These are phyloP conservation scores for Astrocystis sublimbata DNA, from an alignment of 495 filamentous ascomycete genomes.

Conservation along the genomic window DNA sequence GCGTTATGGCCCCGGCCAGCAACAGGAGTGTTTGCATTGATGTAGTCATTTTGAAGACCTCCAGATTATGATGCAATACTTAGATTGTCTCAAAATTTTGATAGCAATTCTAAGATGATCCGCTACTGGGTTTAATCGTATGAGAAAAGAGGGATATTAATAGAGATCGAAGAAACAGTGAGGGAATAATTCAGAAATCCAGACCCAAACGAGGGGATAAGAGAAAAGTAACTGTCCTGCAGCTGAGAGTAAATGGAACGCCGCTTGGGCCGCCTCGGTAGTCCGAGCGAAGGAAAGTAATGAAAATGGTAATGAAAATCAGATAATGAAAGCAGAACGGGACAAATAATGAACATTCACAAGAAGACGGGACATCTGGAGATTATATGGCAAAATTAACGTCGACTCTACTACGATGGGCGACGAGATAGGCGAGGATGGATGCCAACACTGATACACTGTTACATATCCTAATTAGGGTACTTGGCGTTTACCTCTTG, in stretches of 20 bases:
- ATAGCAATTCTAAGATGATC: not conserved
- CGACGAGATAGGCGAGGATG: not conserved
- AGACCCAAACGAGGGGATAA: too few species aligned
- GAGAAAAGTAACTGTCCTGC: not conserved
- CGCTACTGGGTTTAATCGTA: not conserved
- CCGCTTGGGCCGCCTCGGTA: too few species aligned
- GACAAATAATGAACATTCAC: slow-evolving; percentile 1
- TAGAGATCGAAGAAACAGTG: too few species aligned
- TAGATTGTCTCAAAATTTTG: not conserved
- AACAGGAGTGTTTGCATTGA: slow-evolving; percentile 13
- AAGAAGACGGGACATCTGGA: not conserved
- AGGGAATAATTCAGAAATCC: too few species aligned
- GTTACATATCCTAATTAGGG: not conserved
- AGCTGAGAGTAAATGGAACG: not conserved
- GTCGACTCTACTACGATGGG: not conserved
- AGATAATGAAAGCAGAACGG: not conserved
- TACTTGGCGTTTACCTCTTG: slow-evolving; percentile 7
- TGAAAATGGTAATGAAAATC: not conserved
- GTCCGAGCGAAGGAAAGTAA: not conserved
- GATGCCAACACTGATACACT: not conserved
- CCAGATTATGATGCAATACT: not conserved
- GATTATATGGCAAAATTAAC: slow-evolving; percentile 8
- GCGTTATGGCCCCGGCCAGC: slow-evolving; percentile 30
- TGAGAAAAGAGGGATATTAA: not conserved
- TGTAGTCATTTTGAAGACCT: not conserved